These are phyloP conservation scores for Myochromella boudieri DNA, from an alignment of 768 basidiomycete species.

Conservation along the genomic window DNA sequence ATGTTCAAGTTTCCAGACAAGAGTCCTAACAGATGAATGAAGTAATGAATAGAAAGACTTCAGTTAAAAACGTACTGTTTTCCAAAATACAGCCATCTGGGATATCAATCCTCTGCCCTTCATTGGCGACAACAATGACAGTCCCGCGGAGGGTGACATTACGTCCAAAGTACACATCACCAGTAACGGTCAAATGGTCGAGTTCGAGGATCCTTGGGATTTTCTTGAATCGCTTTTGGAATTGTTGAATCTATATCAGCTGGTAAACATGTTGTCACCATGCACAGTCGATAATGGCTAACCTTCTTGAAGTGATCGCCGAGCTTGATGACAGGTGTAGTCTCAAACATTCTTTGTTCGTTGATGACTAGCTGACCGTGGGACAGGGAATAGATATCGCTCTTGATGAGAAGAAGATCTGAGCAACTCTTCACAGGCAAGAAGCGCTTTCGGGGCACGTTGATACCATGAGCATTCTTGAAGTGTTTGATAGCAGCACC, in stretches of 20 bases:
- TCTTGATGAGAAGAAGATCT: slow-evolving; percentile 86
- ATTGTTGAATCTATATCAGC: slow-evolving; percentile 64
- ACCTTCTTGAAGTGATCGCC: slow-evolving; percentile 98
- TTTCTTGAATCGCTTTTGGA: slow-evolving; percentile 94
- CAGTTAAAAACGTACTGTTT: slow-evolving; percentile 46
- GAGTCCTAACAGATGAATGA: slow-evolving; percentile 43
- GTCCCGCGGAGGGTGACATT: slow-evolving; percentile 87
- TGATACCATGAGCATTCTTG: slow-evolving; percentile 88
- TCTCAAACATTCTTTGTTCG: slow-evolving; percentile 77
- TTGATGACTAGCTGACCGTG: slow-evolving; percentile 90
- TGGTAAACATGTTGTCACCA: background rate
- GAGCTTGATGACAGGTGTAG: slow-evolving; percentile 94
- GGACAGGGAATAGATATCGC: slow-evolving; percentile 86
- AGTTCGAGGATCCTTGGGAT: slow-evolving; percentile 89
- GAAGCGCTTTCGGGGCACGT: slow-evolving; percentile 93
- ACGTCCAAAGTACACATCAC: slow-evolving; percentile 88
- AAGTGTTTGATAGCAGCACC: slow-evolving; percentile 96
- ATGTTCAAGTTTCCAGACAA: slow-evolving; percentile 85
- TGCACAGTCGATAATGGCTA: background rate
- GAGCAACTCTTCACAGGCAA: slow-evolving; percentile 90
- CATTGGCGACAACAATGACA: slow-evolving; percentile 85
- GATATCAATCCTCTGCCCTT: slow-evolving; percentile 80
- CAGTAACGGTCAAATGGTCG: slow-evolving; percentile 92
- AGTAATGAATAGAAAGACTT: background rate
- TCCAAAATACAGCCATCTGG: slow-evolving; percentile 81